A percentile compares a stretch with the other conserved stretches of the same genome.
phyloP scores from a whole-genome alignment of 1,284 basidiomycete species.

The Phaffia rhodozyma region DNA sequence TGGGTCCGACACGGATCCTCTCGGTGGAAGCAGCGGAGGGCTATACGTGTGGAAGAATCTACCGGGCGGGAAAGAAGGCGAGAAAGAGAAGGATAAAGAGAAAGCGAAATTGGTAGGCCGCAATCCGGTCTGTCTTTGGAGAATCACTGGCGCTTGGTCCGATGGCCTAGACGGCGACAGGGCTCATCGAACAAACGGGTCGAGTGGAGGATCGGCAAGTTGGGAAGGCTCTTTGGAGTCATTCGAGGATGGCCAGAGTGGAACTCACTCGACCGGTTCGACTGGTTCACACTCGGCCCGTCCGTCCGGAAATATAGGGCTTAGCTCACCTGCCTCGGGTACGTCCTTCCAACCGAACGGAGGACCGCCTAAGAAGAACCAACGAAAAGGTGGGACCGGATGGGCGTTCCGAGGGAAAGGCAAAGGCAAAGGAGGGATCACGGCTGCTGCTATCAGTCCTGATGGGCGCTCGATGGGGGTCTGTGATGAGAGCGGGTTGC shows the following conservation, averaged over 20 bases:
- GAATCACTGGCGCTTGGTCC: conserved; percentile 25
- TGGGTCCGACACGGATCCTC: background rate
- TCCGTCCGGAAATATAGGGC: background rate
- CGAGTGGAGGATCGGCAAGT: background rate
- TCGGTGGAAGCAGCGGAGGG: conserved; percentile 18
- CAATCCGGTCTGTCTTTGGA: conserved; percentile 34
- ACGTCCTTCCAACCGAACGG: background rate
- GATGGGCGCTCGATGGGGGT: conserved; percentile 75
- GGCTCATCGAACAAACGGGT: conserved; percentile 1
- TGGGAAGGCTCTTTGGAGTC: background rate
- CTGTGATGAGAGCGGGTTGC: conserved; percentile 76
- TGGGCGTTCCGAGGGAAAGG: background rate
- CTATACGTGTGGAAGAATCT: conserved; percentile 34
- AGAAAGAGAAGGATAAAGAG: conserved; percentile 25
- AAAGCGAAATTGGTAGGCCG: conserved; percentile 32
- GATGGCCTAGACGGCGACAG: background rate
- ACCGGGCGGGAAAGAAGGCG: conserved; percentile 22
- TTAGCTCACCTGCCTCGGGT: background rate
- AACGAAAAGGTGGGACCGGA: background rate
- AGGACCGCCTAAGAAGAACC: too few species aligned
- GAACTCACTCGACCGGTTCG: background rate
- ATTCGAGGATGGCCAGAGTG: background rate
- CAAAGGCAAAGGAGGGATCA: conserved; percentile 23
- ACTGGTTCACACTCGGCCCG: background rate
- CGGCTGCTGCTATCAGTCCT: conserved; percentile 80